phyloP scores from a whole-genome alignment of 2,329 filamentous ascomycete species.

The Curvularia spicifera region DNA sequence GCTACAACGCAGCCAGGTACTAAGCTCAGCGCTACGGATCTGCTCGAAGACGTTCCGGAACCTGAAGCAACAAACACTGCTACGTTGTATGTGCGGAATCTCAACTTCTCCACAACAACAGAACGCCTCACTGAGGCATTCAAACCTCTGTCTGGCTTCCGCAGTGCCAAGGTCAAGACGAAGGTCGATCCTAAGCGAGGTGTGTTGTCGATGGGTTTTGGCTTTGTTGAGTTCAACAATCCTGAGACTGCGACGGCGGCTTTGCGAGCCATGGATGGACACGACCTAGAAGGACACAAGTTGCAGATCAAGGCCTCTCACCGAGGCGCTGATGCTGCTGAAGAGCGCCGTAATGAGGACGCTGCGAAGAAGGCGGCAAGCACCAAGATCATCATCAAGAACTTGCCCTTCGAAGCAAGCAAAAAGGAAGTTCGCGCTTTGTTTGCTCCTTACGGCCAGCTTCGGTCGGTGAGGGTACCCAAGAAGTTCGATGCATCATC shows the following conservation, averaged over 20 bases:
- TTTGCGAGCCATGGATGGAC: constrained; percentile 83
- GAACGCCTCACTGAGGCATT: constrained; percentile 78
- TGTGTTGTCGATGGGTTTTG: constrained; percentile 91
- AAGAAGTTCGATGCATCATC: constrained; percentile 91
- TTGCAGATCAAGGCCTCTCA: constrained; percentile 86
- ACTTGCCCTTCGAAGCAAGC: constrained; percentile 87
- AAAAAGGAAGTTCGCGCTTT: constrained; percentile 90
- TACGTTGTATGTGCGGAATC: constrained; percentile 92
- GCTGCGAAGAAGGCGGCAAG: constrained; percentile 78
- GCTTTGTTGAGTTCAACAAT: constrained; percentile 86
- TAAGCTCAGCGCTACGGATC: constrained; percentile 72
- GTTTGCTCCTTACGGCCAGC: constrained; percentile 87
- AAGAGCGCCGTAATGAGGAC: constrained; percentile 83
- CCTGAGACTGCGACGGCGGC: constrained; percentile 81
- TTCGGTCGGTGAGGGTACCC: constrained; percentile 89
- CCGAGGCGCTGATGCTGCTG: constrained; percentile 83
- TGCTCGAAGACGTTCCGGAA: constrained; percentile 65
- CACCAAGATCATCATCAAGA: constrained; percentile 98
- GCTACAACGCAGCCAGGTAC: constrained; percentile 26
- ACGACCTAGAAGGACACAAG: constrained; percentile 84
- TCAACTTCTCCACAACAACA: constrained; percentile 89
- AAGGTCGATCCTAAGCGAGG: constrained; percentile 92
- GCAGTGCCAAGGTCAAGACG: constrained; percentile 89
- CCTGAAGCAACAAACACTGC: constrained; percentile 67
- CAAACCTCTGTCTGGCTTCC: constrained; percentile 81